Evolutionary conservation across 1,284 basidiomycete species (phyloP).

Genomic region (Puccinia novopanici): DNA sequence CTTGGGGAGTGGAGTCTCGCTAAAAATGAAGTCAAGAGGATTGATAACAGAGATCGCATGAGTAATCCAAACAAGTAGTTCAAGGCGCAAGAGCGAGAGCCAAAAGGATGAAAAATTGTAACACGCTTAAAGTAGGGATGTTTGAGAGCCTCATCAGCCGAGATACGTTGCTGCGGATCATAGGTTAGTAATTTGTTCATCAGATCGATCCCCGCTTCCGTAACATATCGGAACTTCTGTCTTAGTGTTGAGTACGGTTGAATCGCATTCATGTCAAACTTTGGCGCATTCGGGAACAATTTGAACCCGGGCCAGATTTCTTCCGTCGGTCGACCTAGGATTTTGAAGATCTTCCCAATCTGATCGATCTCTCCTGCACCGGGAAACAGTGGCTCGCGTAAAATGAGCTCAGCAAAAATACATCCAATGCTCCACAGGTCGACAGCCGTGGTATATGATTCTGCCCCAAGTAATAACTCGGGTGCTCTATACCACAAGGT

Average conservation of each 20-base stretch:
- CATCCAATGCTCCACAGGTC: constrained; percentile 99
- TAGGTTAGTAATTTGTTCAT: constrained; percentile 81
- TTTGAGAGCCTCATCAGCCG: constrained; percentile 80
- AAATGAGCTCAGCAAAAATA: constrained; percentile 93
- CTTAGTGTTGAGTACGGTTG: constrained; percentile 62
- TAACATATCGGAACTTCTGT: constrained; percentile 72
- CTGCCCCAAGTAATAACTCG: constrained; percentile 87
- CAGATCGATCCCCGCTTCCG: constrained; percentile 80
- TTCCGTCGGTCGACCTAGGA: constrained; percentile 83
- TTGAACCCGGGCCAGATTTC: constrained; percentile 83
- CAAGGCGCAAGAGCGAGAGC: background rate
- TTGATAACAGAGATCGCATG: constrained; percentile 27
- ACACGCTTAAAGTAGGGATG: constrained; percentile 89
- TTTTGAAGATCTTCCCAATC: constrained; percentile 74
- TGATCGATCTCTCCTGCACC: constrained; percentile 95
- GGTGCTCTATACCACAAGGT: constrained; percentile 98
- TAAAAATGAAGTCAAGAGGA: constrained; percentile 58
- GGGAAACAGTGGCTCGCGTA: constrained; percentile 90
- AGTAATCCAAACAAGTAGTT: constrained; percentile 23
- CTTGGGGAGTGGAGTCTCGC: constrained; percentile 90
- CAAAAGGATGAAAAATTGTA: constrained; percentile 10
- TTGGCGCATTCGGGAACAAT: constrained; percentile 75
- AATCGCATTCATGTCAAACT: constrained; percentile 66
- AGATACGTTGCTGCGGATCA: constrained; percentile 80
- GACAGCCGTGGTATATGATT: constrained; percentile 93